Evolutionary conservation across 305 asterid species (phyloP).

Genomic region (Rubia balearica): DNA sequence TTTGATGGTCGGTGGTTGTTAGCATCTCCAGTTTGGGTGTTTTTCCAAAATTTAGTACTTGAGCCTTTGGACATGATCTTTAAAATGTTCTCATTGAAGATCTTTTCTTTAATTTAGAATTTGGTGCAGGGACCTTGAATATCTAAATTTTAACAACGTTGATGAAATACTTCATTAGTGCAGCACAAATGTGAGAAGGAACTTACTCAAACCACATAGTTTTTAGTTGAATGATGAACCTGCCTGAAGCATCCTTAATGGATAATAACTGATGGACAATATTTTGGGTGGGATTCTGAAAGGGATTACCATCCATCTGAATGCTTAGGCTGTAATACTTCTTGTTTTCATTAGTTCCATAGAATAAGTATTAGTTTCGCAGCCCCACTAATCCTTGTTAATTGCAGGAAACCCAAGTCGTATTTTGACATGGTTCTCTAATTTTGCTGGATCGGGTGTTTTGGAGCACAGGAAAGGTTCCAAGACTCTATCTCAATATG

Average conservation of each 20-base stretch:
- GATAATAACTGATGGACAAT: background rate
- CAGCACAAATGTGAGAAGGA: background rate
- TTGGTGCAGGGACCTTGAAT: background rate
- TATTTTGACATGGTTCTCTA: slow-evolving; percentile 81
- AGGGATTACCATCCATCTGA: background rate
- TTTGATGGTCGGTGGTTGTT: background rate
- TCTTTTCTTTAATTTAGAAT: background rate
- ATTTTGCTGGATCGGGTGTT: slow-evolving; percentile 49
- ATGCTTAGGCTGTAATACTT: background rate
- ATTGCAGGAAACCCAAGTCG: slow-evolving; percentile 68
- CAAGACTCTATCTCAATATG: slow-evolving; percentile 82
- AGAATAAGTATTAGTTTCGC: background rate
- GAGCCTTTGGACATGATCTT: background rate
- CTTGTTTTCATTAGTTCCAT: background rate
- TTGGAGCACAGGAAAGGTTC: slow-evolving; percentile 83
- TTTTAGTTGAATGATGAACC: slow-evolving; percentile 1
- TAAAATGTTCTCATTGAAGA: background rate
- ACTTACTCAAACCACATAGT: background rate
- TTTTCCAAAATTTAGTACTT: background rate
- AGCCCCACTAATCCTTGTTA: background rate
- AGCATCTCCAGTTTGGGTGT: background rate
- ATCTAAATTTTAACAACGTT: background rate
- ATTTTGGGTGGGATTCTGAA: background rate
- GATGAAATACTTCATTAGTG: background rate
- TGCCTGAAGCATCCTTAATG: background rate